Conservation (phyloP, 306 rosid species). For the Rubus idaeus region DNA sequence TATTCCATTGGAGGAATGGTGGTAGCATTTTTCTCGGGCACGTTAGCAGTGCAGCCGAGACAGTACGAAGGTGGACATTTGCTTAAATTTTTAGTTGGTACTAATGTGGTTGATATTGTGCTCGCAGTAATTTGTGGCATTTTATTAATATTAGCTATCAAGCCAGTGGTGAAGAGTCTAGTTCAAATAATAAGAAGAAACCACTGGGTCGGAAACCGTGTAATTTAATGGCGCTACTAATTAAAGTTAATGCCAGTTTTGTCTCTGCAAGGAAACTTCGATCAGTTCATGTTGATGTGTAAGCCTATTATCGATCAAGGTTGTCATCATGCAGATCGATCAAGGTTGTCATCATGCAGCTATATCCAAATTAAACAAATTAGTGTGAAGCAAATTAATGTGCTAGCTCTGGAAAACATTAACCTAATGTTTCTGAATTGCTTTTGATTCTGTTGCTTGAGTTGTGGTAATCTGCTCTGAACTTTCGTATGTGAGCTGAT, state of each 20-base stretch:
- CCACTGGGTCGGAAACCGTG: conserved; percentile 2
- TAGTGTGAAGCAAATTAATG: no score
- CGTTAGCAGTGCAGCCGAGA: neutral
- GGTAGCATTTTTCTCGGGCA: neutral
- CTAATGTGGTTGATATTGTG: neutral
- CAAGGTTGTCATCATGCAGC: no score
- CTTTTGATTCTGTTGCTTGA: neutral
- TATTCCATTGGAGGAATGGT: neutral
- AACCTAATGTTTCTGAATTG: neutral
- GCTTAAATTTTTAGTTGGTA: conserved; percentile 1
- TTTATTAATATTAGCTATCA: neutral
- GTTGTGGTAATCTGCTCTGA: neutral
- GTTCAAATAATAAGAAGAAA: neutral
- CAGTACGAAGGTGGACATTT: neutral
- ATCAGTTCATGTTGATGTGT: neutral
- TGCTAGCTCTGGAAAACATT: neutral
- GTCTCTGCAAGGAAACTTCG: neutral
- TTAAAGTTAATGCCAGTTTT: neutral
- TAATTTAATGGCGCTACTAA: neutral
- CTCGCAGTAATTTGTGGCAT: conserved; percentile 4
- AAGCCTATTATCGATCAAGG: neutral
- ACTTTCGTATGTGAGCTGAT: no score
- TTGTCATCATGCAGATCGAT: no score
- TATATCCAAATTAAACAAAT: no score
- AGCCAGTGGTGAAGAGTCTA: neutral